Conservation (phyloP, 2,329 filamentous ascomycete genomes). For the Rutstroemia sp. region DNA sequence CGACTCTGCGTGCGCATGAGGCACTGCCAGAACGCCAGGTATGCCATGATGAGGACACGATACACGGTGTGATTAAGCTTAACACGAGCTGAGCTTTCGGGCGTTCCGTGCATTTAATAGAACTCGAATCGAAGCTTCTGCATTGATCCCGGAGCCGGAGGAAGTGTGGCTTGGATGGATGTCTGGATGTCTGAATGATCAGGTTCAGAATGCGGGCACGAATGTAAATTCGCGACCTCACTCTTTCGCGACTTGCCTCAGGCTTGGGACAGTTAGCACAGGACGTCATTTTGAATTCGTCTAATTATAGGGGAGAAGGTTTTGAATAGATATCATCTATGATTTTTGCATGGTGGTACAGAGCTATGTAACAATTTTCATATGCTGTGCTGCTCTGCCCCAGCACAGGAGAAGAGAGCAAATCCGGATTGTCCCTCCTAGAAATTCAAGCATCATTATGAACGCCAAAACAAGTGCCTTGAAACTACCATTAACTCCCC, state of each 20-base stretch:
- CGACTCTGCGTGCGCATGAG: neutral
- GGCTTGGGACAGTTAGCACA: neutral
- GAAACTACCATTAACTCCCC: slow-evolving; percentile 6
- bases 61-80: neutral
- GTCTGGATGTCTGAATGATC: neutral
- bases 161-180: neutral
- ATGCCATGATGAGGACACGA: neutral
- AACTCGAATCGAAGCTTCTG: neutral
- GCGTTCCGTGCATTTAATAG: neutral
- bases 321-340: neutral
- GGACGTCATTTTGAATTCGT: neutral
- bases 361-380: neutral
- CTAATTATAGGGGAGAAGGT: neutral
- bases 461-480: slow-evolving; percentile 5
- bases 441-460: neutral
- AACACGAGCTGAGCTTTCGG: neutral
- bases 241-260: neutral
- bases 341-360: neutral
- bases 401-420: neutral
- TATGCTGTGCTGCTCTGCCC: neutral
- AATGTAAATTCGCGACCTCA: neutral
- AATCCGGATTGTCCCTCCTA: neutral
- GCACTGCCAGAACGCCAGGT: neutral
- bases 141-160: neutral
- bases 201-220: no score